phyloP scores from a whole-genome alignment of 805 yeast genomes.

The Wilhelminamyces savonicus region DNA sequence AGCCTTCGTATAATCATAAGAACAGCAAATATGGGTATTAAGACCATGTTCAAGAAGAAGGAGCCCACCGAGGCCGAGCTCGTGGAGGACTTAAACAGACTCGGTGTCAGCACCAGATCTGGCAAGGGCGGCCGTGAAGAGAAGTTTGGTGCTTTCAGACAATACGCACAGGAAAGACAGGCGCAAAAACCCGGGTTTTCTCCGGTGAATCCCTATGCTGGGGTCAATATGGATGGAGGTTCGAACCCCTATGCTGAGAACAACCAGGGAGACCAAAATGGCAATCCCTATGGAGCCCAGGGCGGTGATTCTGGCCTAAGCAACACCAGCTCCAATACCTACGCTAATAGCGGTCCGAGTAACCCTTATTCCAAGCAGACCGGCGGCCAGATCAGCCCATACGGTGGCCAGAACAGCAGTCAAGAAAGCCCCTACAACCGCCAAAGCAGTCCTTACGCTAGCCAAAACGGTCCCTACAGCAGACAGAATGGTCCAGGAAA shows the following conservation, averaged over 20 bases:
- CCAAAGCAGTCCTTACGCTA: neutral
- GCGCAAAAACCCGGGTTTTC: constrained; percentile 28
- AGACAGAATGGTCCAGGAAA: no score
- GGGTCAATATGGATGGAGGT: constrained; percentile 9
- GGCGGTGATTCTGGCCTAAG: no score
- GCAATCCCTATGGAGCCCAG: constrained; percentile 5
- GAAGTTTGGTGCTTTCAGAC: constrained; percentile 46
- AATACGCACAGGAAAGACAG: constrained; percentile 41
- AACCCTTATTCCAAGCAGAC: constrained; percentile 4
- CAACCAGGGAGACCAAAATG: constrained; percentile 1
- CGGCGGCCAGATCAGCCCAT: constrained; percentile 1
- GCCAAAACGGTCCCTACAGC: constrained; percentile 1
- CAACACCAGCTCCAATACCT: no score
- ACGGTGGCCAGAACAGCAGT: constrained; percentile 1
- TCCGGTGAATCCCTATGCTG: constrained; percentile 38
- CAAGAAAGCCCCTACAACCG: constrained; percentile 5
- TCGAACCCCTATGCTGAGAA: constrained; percentile 10
- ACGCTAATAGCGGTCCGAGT: neutral
- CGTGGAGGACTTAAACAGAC: constrained; percentile 29
- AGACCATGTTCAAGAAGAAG: constrained; percentile 40
- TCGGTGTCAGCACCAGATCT: constrained; percentile 38
- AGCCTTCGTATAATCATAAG: no score
- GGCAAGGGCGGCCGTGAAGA: constrained; percentile 27
- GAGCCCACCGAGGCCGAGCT: constrained; percentile 46
- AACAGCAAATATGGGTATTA: constrained; percentile 34